Evolutionary conservation across 139 green algal species (phyloP).

Genomic region (Coccomyxa sp.): DNA sequence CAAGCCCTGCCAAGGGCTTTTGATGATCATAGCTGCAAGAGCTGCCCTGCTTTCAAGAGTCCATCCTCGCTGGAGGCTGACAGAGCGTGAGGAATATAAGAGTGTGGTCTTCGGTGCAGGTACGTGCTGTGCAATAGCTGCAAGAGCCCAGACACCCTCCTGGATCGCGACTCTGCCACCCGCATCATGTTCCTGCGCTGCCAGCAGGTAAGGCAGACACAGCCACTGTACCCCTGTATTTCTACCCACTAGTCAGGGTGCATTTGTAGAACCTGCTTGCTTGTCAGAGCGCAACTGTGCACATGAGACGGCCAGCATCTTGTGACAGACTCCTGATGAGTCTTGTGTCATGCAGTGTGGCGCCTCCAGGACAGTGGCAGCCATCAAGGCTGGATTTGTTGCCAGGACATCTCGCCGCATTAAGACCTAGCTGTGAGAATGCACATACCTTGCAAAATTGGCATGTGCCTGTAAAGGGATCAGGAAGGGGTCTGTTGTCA

Average conservation of each 20-base stretch:
- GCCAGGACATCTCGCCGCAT: conserved; percentile 50
- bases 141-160: conserved; percentile 94
- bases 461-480: too few relatives aligned
- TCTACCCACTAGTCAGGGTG: background rate
- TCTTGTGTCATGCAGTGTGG: conserved; percentile 60
- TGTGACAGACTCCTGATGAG: background rate
- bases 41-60: too few relatives aligned
- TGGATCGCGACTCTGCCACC: conserved; percentile 83
- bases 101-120: too few relatives aligned
- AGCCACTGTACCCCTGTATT: background rate
- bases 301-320: background rate
- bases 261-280: background rate
- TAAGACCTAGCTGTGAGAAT: conserved; percentile 3
- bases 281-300: conserved; percentile 52
- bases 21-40: background rate
- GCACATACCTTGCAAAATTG: too few relatives aligned
- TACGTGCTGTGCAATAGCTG: conserved; percentile 98
- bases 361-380: conserved; percentile 76
- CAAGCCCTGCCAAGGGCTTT: background rate
- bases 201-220: conserved; percentile 66
- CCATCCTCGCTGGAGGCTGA: too few relatives aligned
- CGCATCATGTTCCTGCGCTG: conserved; percentile 90
- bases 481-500: too few relatives aligned
- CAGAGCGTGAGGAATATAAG: too few relatives aligned
- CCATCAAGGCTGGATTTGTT: conserved; percentile 95